A percentile compares a stretch with the other conserved stretches of the same genome.
Evolutionary conservation across 1,284 basidiomycete genomes (phyloP).

Genomic region (Ceratobasidium sp.): DNA sequence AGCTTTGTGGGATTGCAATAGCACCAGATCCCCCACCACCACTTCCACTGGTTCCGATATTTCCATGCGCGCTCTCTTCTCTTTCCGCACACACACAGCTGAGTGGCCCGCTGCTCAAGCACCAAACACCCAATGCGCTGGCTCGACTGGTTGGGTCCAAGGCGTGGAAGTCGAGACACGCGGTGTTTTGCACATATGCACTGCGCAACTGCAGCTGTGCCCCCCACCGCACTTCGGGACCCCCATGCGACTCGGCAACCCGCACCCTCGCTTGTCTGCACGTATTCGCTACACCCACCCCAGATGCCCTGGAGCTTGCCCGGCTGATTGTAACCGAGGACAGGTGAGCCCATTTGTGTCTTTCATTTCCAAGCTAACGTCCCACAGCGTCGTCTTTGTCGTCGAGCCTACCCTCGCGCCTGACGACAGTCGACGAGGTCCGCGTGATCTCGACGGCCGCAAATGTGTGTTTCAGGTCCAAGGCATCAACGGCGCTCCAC

Average conservation of each 20-base stretch:
- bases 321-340: conserved; percentile 32
- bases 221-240: conserved; percentile 13
- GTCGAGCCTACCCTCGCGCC: conserved; percentile 25
- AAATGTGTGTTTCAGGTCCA: conserved; percentile 27
- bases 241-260: conserved; percentile 13
- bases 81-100: conserved; percentile 27
- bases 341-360: conserved; percentile 11
- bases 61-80: conserved; percentile 26
- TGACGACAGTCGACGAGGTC: conserved; percentile 28
- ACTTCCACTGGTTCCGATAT: conserved; percentile 26
- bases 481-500: conserved; percentile 26
- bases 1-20: conserved; percentile 23
- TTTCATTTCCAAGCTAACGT: background rate
- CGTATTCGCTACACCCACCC: conserved; percentile 27
- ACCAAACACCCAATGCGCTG: conserved; percentile 21
- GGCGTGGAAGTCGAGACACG: conserved; percentile 28
- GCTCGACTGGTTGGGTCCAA: conserved; percentile 19
- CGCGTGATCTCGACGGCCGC: conserved; percentile 17
- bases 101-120: conserved; percentile 28
- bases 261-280: conserved; percentile 31
- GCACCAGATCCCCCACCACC: conserved; percentile 15
- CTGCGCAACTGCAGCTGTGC: conserved; percentile 10
- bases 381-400: conserved; percentile 26
- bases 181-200: conserved; percentile 24
- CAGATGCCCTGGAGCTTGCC: conserved; percentile 32